Conservation (phyloP, 169 alveolate genomes). For the Cryptosporidium andersoni region DNA sequence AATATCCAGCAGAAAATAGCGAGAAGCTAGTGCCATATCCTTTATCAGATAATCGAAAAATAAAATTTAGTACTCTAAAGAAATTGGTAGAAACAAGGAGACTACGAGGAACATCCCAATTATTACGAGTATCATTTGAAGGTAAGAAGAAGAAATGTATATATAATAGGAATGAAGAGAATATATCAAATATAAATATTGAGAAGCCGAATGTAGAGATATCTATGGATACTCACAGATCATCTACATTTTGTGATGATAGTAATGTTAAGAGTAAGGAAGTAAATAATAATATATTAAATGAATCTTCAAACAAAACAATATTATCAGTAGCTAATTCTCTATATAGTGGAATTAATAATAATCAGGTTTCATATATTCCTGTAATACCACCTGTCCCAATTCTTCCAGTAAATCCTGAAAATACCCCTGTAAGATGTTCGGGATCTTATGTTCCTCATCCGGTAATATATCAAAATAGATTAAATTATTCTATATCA, state of each 20-base stretch:
- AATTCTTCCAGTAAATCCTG: neutral
- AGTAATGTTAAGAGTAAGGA: too few species aligned
- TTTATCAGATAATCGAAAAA: slow-evolving; percentile 11
- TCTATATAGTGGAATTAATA: too few species aligned
- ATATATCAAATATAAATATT: neutral
- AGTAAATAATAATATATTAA: neutral
- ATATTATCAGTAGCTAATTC: neutral
- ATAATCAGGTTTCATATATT: neutral
- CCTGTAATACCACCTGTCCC: neutral
- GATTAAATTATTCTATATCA: too few species aligned
- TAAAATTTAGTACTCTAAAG: slow-evolving; percentile 28
- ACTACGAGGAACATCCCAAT: slow-evolving; percentile 60
- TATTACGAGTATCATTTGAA: slow-evolving; percentile 57
- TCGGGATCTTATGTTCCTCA: too few species aligned
- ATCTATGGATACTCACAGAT: neutral
- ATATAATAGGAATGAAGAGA: neutral
- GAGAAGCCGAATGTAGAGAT: neutral
- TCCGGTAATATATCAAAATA: too few species aligned
- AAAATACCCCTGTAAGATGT: too few species aligned
- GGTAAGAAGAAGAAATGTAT: neutral
- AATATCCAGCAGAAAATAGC: slow-evolving; percentile 64
- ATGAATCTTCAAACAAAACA: neutral
- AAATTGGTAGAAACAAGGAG: slow-evolving; percentile 70
- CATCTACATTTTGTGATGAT: too few species aligned
- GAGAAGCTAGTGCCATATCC: slow-evolving; percentile 67